phyloP scores from a whole-genome alignment of 495 filamentous ascomycete genomes.

The Aspergillus nidulans region DNA sequence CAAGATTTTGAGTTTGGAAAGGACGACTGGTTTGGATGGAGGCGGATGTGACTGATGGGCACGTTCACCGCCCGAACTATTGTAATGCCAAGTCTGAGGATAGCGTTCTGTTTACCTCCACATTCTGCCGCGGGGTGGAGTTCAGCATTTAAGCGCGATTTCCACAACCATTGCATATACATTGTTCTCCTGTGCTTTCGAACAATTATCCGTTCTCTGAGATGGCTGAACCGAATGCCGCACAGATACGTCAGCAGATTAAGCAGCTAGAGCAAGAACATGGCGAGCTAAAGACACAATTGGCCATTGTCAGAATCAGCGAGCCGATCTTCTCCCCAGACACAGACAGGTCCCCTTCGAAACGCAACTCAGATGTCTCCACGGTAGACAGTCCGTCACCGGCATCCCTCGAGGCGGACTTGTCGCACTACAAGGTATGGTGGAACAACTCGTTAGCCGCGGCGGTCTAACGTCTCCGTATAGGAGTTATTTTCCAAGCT shows the following conservation, averaged over 20 bases:
- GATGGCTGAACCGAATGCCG: slow-evolving; percentile 13
- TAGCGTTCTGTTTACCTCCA: slow-evolving; percentile 1
- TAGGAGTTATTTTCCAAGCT: slow-evolving; percentile 92
- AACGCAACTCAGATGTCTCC: slow-evolving; percentile 68
- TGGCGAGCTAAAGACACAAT: slow-evolving; percentile 43
- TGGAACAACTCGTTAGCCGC: not conserved
- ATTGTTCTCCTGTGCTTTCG: not conserved
- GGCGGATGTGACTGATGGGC: not conserved
- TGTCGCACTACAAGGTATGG: slow-evolving; percentile 75
- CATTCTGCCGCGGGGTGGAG: slow-evolving; percentile 1
- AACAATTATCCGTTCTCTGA: slow-evolving; percentile 9
- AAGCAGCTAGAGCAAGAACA: slow-evolving; percentile 40
- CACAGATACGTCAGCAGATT: slow-evolving; percentile 35
- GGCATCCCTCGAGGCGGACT: slow-evolving; percentile 72
- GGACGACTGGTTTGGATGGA: not conserved
- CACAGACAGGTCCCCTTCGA: slow-evolving; percentile 31
- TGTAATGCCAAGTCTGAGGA: not conserved
- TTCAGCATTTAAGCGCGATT: not conserved
- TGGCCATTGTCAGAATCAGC: slow-evolving; percentile 71
- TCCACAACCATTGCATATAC: not conserved
- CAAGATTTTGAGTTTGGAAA: not conserved
- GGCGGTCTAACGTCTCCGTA: not conserved
- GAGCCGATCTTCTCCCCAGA: slow-evolving; percentile 61
- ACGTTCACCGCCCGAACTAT: slow-evolving; percentile 20
- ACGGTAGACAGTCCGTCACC: slow-evolving; percentile 67